Percentiles rank a stretch among this genome's conserved stretches.
These are phyloP conservation scores for Boletellus emodensis DNA, from an alignment of 768 basidiomycete species.

Conservation along the genomic window DNA sequence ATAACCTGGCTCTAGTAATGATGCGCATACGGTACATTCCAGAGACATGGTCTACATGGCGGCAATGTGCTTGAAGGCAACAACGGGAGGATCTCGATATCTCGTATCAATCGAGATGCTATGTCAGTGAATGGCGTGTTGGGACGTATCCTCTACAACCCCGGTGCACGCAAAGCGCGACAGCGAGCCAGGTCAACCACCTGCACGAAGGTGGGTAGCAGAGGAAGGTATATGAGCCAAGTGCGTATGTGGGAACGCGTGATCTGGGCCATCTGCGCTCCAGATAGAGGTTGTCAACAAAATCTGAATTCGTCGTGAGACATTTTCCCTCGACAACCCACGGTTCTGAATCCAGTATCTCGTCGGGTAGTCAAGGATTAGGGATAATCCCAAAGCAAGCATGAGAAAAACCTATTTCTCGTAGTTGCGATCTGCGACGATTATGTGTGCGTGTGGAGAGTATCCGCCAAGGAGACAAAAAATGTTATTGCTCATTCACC, in stretches of 20 bases:
- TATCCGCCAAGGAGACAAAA: too few relatives aligned
- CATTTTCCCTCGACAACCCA: conserved; percentile 1
- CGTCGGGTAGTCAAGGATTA: not conserved
- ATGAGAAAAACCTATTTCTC: too few relatives aligned
- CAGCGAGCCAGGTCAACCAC: conserved; percentile 5
- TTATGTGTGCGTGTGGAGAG: too few relatives aligned
- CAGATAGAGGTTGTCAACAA: not conserved
- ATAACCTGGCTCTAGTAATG: not conserved
- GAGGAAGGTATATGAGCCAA: conserved; percentile 2
- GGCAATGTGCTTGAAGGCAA: not conserved
- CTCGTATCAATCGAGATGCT: too few relatives aligned
- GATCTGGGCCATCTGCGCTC: not conserved
- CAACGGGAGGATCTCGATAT: too few relatives aligned
- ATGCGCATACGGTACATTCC: conserved; percentile 10
- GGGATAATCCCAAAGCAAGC: too few relatives aligned
- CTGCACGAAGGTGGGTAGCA: not conserved
- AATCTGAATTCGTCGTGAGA: not conserved
- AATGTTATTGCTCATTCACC: too few relatives aligned
- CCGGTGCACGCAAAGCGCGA: conserved; percentile 1
- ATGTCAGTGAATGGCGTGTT: too few relatives aligned
- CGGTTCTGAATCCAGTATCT: not conserved
- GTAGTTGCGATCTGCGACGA: too few relatives aligned
- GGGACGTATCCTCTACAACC: conserved; percentile 13
- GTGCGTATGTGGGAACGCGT: not conserved
- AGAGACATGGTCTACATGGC: conserved; percentile 7